These are phyloP conservation scores for Cnidoscolus chayamansa DNA, from an alignment of 441 rosid genomes.

Conservation along the genomic window DNA sequence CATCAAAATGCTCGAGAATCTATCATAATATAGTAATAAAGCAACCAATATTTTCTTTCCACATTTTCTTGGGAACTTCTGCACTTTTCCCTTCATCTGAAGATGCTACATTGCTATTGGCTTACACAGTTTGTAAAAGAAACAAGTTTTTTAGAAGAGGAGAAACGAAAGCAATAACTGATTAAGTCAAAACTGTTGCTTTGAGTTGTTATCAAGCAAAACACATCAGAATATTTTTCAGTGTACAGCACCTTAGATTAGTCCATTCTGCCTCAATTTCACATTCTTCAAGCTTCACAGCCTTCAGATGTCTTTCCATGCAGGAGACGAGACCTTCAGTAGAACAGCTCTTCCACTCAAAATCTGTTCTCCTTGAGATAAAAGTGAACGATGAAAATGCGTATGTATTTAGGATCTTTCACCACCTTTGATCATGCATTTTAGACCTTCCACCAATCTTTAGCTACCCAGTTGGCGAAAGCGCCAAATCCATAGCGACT, in stretches of 20 bases:
- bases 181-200: too few species aligned
- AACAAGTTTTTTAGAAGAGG: background rate
- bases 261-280: too few species aligned
- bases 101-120: background rate
- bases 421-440: background rate
- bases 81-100: background rate
- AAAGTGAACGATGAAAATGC: background rate
- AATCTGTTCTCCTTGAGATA: background rate
- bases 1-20: background rate
- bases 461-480: constrained; percentile 7
- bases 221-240: too few species aligned
- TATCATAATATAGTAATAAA: too few species aligned
- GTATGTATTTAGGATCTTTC: background rate
- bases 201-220: too few species aligned
- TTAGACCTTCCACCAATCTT: background rate
- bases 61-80: background rate
- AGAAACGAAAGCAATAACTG: background rate
- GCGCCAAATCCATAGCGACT: constrained; percentile 13
- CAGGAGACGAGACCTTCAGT: background rate
- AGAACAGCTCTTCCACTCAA: background rate
- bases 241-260: too few species aligned
- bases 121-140: background rate
- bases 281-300: background rate
- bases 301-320: background rate
- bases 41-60: too few species aligned